These are phyloP conservation scores for Cercospora janseana DNA, from an alignment of 2,329 filamentous ascomycete species.

Conservation along the genomic window DNA sequence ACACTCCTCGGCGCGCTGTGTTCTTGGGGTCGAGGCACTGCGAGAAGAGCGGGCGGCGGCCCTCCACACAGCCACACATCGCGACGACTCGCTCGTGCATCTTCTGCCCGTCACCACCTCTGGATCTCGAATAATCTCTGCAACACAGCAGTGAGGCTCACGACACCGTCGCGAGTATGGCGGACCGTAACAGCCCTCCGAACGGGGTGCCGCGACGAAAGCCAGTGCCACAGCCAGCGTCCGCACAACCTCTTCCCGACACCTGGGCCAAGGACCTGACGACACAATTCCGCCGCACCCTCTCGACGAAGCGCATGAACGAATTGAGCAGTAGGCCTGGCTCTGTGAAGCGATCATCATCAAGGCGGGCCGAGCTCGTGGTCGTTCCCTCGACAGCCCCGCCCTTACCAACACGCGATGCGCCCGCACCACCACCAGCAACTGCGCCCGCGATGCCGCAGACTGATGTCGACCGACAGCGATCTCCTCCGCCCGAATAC, in stretches of 20 bases:
- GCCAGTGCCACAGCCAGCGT: conserved; percentile 30
- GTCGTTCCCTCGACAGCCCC: conserved; percentile 25
- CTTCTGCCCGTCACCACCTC: no score
- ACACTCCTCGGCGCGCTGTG: no score
- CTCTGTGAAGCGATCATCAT: conserved; percentile 52
- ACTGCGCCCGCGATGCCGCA: conserved; percentile 33
- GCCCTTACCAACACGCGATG: conserved; percentile 18
- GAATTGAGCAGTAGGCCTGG: conserved; percentile 57
- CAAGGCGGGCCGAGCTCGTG: conserved; percentile 50
- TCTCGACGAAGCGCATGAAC: conserved; percentile 84
- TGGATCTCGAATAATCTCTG: no score
- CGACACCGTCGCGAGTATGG: conserved; percentile 25
- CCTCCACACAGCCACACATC: conserved; percentile 1
- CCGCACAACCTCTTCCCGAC: conserved; percentile 46
- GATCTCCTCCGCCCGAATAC: conserved; percentile 56
- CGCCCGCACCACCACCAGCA: conserved; percentile 28
- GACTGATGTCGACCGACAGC: conserved; percentile 22
- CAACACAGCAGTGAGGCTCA: no score
- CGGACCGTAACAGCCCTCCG: conserved; percentile 27
- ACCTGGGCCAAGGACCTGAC: conserved; percentile 76
- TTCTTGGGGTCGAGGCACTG: no score
- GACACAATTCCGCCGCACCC: conserved; percentile 78
- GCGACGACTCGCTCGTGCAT: background rate
- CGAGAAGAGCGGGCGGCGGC: conserved; percentile 1
- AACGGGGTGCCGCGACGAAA: conserved; percentile 35